phyloP scores from a whole-genome alignment of 352 stramenopile species.

The Phytophthora constricta region DNA sequence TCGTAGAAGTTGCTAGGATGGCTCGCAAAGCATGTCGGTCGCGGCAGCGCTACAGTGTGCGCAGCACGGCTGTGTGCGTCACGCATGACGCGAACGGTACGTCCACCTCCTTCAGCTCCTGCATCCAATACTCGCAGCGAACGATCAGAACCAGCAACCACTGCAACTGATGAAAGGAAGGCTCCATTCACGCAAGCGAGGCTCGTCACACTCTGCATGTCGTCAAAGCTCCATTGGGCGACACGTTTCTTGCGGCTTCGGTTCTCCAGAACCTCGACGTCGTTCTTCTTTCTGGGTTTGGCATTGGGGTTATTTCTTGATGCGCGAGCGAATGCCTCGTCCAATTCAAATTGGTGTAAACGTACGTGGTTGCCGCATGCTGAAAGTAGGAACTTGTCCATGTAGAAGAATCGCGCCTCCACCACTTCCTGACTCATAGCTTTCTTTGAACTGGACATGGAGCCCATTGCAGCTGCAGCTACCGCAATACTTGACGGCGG shows the following conservation, averaged over 20 bases:
- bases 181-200: constrained; percentile 81
- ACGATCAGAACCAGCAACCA: constrained; percentile 78
- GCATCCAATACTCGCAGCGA: constrained; percentile 82
- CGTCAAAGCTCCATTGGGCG: constrained; percentile 61
- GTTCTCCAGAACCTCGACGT: constrained; percentile 56
- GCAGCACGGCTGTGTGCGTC: constrained; percentile 67
- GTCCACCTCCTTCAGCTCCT: constrained; percentile 45
- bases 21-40: constrained; percentile 69
- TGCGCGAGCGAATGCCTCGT: constrained; percentile 56
- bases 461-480: constrained; percentile 36
- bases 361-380: constrained; percentile 67
- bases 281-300: constrained; percentile 34
- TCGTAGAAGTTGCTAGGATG: constrained; percentile 85
- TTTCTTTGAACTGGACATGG: constrained; percentile 56
- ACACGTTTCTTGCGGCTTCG: constrained; percentile 74
- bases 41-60: constrained; percentile 73
- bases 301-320: constrained; percentile 32
- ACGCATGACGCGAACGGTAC: constrained; percentile 61
- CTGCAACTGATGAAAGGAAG: constrained; percentile 79
- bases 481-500: constrained; percentile 37
- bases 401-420: constrained; percentile 85
- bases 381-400: constrained; percentile 88
- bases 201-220: constrained; percentile 74
- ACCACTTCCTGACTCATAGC: constrained; percentile 59
- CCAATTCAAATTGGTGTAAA: constrained; percentile 80